Base-by-base conservation (phyloP, 2,329 filamentous ascomycete genomes). In the Colletotrichum noveboracense region DNA sequence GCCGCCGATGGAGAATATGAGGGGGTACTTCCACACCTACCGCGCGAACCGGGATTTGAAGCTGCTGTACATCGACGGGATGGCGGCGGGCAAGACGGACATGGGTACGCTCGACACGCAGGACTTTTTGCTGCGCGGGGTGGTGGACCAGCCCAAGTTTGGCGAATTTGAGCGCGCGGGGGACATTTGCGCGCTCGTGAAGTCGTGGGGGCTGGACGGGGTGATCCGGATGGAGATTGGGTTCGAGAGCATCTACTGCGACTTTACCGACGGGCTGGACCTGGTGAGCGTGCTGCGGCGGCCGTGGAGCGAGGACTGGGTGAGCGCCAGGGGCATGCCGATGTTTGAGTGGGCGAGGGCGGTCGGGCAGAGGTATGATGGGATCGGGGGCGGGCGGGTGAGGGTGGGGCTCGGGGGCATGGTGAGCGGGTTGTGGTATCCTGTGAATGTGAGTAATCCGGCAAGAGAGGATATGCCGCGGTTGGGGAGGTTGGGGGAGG, bases 71-170 rank as follows among this genome's bases (percentile, higher is more conserved):
- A 81, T 95, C 18, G 94, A 95, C 80, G 94, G 94, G 6, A 92
- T 93, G 86, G 90, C 90, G 4, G 94, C 92, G 0, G 93, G 88
- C 2, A 95, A 95, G 78, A 91, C 90, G 0, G 66, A 80, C 2
- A 91, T 92, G 80, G 94, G 93, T 5, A 94, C 93, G 0, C 86
- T 95, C 4, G 93, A 95, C 79, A 88, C 90, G 0, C 93, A 94
- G 79, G 93, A 95, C 79, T 80, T 88, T 2, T 80, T 95, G 1
- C 86, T 95, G 3, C 86, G 89, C 9, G 87, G 88, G 9, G 81
- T 84, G 58, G 79, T 10, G 6, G 12, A 36, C 55, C 69, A 5
- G 80, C 65, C 66, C 6, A 24, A 30, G 16, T 66, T 66, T 61
- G 74, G 66, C 7, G 93, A 95, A 69, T 78, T 76, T 7, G 81